These are phyloP conservation scores for Kentomonas sorsogonicus DNA, from an alignment of 208 protist species.

Conservation along the genomic window DNA sequence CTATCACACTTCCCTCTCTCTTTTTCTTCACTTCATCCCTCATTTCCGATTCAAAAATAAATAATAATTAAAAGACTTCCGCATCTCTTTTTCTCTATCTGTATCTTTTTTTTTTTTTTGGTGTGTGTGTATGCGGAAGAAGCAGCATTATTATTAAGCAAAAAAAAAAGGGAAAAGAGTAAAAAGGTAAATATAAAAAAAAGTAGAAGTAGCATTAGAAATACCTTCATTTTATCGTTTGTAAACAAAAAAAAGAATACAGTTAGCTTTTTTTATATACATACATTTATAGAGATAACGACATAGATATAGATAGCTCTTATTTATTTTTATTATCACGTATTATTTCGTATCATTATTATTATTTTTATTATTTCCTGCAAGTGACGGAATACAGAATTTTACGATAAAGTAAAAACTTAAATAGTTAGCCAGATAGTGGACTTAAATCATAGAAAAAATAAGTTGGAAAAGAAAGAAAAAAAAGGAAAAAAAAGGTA, in stretches of 20 bases:
- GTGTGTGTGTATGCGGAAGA: background rate
- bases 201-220: background rate
- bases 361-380: too few species aligned
- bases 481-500: too few species aligned
- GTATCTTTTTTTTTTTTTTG: background rate
- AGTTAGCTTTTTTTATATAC: constrained; percentile 6
- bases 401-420: too few species aligned
- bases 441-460: too few species aligned
- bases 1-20: background rate
- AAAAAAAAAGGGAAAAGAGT: background rate
- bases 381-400: too few species aligned
- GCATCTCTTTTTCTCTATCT: background rate
- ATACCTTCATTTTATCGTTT: background rate
- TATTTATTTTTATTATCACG: too few species aligned
- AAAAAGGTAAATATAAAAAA: background rate
- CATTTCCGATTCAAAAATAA: background rate
- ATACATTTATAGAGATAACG: too few species aligned
- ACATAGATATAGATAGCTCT: too few species aligned
- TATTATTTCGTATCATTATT: too few species aligned
- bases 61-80: background rate
- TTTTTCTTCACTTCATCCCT: background rate
- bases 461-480: too few species aligned
- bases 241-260: background rate
- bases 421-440: too few species aligned
- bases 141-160: too few species aligned